phyloP scores from a whole-genome alignment of 257 asterid species.

The Fraxinus cuspidata region DNA sequence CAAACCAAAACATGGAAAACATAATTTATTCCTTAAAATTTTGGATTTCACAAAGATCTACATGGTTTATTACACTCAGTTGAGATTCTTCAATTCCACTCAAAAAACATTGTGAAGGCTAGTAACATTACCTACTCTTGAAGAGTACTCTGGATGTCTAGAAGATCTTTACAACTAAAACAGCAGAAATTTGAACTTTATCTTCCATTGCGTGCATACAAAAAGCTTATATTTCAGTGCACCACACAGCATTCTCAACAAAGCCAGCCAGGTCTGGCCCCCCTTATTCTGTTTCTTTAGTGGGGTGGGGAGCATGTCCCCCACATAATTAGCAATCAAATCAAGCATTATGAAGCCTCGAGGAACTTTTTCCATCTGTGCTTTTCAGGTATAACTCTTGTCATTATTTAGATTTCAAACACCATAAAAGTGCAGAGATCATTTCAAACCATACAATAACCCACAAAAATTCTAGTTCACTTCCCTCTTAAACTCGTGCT shows the following conservation, averaged over 20 bases:
- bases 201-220: background rate
- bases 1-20: background rate
- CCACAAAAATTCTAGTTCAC: conserved; percentile 25
- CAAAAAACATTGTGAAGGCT: background rate
- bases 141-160: background rate
- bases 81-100: background rate
- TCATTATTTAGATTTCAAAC: background rate
- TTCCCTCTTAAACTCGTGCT: conserved; percentile 71
- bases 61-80: background rate
- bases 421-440: background rate
- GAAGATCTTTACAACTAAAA: background rate
- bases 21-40: background rate
- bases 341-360: background rate
- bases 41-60: background rate
- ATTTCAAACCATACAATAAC: background rate
- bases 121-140: background rate
- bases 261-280: background rate
- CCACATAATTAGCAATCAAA: background rate
- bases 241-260: background rate
- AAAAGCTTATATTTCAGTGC: background rate
- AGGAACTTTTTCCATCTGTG: background rate
- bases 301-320: background rate
- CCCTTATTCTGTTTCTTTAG: background rate
- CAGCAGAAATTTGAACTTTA: background rate
- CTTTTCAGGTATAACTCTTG: background rate